Base-by-base conservation (phyloP, 2,329 filamentous ascomycete genomes). In the Clathrospora elynae region DNA sequence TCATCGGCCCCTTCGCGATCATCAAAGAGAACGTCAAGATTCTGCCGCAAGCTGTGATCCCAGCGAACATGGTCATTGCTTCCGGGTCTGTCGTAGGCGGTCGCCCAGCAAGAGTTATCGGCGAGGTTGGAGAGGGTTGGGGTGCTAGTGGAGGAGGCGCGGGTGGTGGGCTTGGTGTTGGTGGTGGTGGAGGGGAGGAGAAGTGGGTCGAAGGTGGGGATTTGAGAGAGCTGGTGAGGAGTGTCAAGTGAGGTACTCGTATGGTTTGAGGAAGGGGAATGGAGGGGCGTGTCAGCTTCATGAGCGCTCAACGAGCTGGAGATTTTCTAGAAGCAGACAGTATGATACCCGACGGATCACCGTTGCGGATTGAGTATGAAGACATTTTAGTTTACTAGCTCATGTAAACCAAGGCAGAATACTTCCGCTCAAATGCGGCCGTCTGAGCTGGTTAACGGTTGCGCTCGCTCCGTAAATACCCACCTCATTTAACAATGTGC, bases 1-100 rank as follows among this genome's bases (percentile, higher is more conserved):
- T 87, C 1, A 78, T 99, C 35, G 88, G 89, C 42, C 87, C 90
- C 56, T 91, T 96, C 70, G 87, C 86, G 35, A 92, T 96, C 48
- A 82, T 97, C 65, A 96, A 96, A 71, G 93, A 97, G 68, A 95
- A 90, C 64, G 90, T 95, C 33, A 86, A 87, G 68, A 83, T 99
- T 26, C 73, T 97, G 55, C 90, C 96, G 47, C 87, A 87, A 19
- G 83, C 88, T 0, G 85, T 96, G 3, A 81, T 99, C 5, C 88
- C 93, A 2, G 78, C 87, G 0, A 87, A 90, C 48, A 95, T 95
- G 85, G 89, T 97, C 16, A 87, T 97, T 41, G 90, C 92, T 1
- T 91, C 90, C 64, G 95, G 93, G 67, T 91, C 86, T 41, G 82
- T 97, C 41, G 90, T 99, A n/a, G 92, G 86, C 28, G 61, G 66